Base-by-base conservation (phyloP, 1,284 basidiomycete genomes). In the Prillingera fragicola region DNA sequence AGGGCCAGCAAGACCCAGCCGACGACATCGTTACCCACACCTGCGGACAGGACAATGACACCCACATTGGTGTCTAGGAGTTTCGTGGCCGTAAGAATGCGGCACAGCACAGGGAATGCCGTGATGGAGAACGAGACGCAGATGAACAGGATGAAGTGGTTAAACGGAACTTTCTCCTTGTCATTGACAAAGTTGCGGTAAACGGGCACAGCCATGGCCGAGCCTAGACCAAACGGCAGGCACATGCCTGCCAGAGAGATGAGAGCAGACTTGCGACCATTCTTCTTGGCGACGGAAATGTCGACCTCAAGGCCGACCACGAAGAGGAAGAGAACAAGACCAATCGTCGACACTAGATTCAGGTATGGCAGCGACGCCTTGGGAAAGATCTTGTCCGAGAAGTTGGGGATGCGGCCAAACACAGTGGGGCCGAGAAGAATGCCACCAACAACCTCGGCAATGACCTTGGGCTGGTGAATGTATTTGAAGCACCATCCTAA, bases 231-330 rank as follows among this genome's bases (percentile, higher is more conserved):
- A 62, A 94, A 89, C 0, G 89, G 89, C 3, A 92, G 52, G 14
- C 82, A 48, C 63, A 92, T 79, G 21, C 89, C 83, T 1, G 75
- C 72, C 2, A 74, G 49, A 1, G 80, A 80, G 62, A 85, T 80
- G 23, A 70, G 54, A 4, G 73, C 70, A 0, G 84, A 83, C 10
- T 81, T 74, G 13, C 79, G 77, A 2, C 79, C 83, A 73, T 90
- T 87, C 37, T 81, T 80, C 59, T 79, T 83, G 70, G 95, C 82
- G 51, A 94, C 75, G 5, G 74, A 73, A 0, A 81, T 74, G 57
- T 96, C 92, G 48, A 94, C 88, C 73, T 96, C 87, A 36, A 96
- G 77, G 12, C 94, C 94, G 34, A 97, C 85, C 42, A 92, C 78
- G 71, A 94, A 94, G 5, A 95, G 78, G 72, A 92, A 92, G 43